A percentile compares a stretch with the other conserved stretches of the same genome.
Evolutionary conservation across 768 basidiomycete species (phyloP).

Genomic region (Terana coerulea): DNA sequence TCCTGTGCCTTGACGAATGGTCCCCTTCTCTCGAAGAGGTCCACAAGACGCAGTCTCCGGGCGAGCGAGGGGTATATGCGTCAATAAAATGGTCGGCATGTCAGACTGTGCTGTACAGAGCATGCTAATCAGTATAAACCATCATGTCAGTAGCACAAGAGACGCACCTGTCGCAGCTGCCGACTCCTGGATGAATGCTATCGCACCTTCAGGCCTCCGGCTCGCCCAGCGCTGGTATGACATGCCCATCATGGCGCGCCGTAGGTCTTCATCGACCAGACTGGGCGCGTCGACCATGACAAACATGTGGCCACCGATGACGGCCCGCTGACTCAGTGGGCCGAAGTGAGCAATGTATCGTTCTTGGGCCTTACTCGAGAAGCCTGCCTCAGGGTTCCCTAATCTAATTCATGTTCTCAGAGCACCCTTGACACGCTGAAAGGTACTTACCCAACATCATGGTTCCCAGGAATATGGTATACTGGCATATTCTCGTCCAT

Average conservation of each 20-base stretch:
- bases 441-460: slow-evolving; percentile 69
- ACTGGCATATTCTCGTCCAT: slow-evolving; percentile 42
- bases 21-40: slow-evolving; percentile 68
- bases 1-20: slow-evolving; percentile 70
- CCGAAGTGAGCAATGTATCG: slow-evolving; percentile 81
- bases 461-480: slow-evolving; percentile 86
- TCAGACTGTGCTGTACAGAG: neutral
- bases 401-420: slow-evolving; percentile 22
- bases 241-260: slow-evolving; percentile 40
- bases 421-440: slow-evolving; percentile 10
- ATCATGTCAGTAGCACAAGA: neutral
- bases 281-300: slow-evolving; percentile 71
- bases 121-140: neutral
- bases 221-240: slow-evolving; percentile 43
- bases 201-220: slow-evolving; percentile 42
- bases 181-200: slow-evolving; percentile 38
- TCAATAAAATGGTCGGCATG: slow-evolving; percentile 47
- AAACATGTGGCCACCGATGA: slow-evolving; percentile 68
- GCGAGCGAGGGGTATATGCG: slow-evolving; percentile 81
- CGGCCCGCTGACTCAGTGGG: slow-evolving; percentile 56
- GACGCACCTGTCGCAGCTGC: neutral
- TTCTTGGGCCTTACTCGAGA: slow-evolving; percentile 17
- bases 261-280: slow-evolving; percentile 69
- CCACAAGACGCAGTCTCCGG: slow-evolving; percentile 69
- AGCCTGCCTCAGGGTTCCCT: slow-evolving; percentile 24